These are phyloP conservation scores for Trametes punicea DNA, from an alignment of 768 basidiomycete genomes.

Conservation along the genomic window DNA sequence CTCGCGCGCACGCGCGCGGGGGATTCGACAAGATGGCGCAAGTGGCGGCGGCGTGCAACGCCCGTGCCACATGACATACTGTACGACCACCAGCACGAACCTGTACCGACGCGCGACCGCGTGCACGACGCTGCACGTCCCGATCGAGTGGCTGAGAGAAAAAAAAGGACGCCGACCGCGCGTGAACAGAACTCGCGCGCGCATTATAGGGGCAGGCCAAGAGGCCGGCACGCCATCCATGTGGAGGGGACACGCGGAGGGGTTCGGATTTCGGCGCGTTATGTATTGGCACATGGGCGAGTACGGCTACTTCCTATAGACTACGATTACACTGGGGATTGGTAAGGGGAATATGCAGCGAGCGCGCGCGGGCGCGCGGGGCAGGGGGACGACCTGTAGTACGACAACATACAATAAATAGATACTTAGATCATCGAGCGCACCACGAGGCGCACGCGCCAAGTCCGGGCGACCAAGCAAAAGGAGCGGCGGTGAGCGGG, in stretches of 20 bases:
- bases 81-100: not conserved
- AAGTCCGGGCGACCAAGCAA: constrained; percentile 17
- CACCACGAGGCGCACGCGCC: constrained; percentile 3
- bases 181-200: too few relatives aligned
- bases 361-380: not conserved
- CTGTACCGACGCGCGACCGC: not conserved
- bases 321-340: constrained; percentile 23
- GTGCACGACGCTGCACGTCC: too few relatives aligned
- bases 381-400: constrained; percentile 13
- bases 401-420: constrained; percentile 23
- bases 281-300: constrained; percentile 15
- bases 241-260: too few relatives aligned
- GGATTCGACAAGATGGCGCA: too few relatives aligned
- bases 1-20: too few relatives aligned
- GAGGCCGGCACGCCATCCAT: too few relatives aligned
- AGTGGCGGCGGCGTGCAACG: not conserved
- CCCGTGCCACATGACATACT: not conserved
- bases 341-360: constrained; percentile 19
- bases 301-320: constrained; percentile 25
- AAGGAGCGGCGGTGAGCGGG: constrained; percentile 10
- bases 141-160: too few relatives aligned
- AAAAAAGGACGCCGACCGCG: too few relatives aligned
- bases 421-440: constrained; percentile 14
- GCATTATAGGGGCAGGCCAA: too few relatives aligned
- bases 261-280: too few relatives aligned